Percentiles rank a stretch among this genome's conserved stretches.
These are phyloP conservation scores for Achaetomium macrosporum DNA, from an alignment of 2,329 filamentous ascomycete genomes.

Conservation along the genomic window DNA sequence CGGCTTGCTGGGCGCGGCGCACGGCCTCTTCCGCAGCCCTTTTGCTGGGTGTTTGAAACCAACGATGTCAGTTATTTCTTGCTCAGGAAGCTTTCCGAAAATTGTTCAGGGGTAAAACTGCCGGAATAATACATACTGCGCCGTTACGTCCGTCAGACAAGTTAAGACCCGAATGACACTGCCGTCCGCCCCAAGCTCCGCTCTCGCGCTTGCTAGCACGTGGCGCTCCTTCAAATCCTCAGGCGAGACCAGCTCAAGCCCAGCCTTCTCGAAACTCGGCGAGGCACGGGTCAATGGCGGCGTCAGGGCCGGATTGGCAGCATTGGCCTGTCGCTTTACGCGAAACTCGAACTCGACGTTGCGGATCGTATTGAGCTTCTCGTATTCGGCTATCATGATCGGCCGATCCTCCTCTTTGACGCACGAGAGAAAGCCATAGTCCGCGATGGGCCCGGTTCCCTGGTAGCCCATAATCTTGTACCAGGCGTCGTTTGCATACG, in stretches of 20 bases:
- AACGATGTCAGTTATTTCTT: background rate
- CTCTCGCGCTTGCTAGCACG: constrained; percentile 43
- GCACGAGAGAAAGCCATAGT: constrained; percentile 36
- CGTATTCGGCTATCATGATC: constrained; percentile 37
- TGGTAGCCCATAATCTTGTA: constrained; percentile 46
- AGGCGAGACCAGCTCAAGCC: constrained; percentile 30
- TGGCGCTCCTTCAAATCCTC: constrained; percentile 35
- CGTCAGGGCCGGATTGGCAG: constrained; percentile 18
- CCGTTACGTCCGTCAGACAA: constrained; percentile 47
- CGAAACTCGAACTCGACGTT: constrained; percentile 45
- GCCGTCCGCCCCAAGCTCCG: constrained; percentile 40
- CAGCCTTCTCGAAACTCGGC: constrained; percentile 33
- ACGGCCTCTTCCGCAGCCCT: constrained; percentile 44
- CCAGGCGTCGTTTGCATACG: constrained; percentile 66
- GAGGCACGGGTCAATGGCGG: constrained; percentile 30
- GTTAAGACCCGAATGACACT: constrained; percentile 41
- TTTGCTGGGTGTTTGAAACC: constrained; percentile 26
- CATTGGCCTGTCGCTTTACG: constrained; percentile 28
- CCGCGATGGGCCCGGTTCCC: constrained; percentile 23
- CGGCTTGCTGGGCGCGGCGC: constrained; percentile 44
- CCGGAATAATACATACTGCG: constrained; percentile 27
- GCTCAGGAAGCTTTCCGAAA: no score
- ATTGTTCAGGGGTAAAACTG: no score
- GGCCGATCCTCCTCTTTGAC: constrained; percentile 43
- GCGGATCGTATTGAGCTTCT: constrained; percentile 34